These are phyloP conservation scores for Melastoma malabathricum DNA, from an alignment of 345 rosid species.

Conservation along the genomic window DNA sequence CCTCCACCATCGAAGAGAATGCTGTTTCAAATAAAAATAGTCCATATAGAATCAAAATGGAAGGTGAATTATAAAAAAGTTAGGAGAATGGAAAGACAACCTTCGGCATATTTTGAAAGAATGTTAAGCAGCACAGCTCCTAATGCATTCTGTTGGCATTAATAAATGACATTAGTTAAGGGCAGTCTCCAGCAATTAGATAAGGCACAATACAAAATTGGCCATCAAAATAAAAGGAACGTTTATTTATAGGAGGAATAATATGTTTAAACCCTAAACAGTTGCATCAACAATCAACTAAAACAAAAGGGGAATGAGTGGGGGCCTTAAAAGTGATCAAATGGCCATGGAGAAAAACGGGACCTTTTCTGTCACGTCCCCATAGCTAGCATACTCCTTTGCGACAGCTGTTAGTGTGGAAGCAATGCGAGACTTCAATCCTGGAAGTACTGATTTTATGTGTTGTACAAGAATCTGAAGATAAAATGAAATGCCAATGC, in stretches of 20 bases:
- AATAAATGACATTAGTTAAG: not conserved
- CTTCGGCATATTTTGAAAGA: slow-evolving; percentile 85
- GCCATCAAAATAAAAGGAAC: too few species aligned
- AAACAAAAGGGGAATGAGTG: too few species aligned
- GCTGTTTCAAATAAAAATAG: slow-evolving; percentile 25
- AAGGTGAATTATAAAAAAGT: not conserved
- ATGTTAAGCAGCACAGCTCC: slow-evolving; percentile 90
- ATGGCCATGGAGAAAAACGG: slow-evolving; percentile 5
- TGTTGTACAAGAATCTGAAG: slow-evolving; percentile 81
- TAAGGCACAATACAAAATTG: too few species aligned
- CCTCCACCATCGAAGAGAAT: slow-evolving; percentile 77
- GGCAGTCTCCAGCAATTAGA: too few species aligned
- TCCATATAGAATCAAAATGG: not conserved
- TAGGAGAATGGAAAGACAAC: slow-evolving; percentile 17
- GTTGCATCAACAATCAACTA: too few species aligned
- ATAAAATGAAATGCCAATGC: not conserved
- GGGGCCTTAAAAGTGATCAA: not conserved
- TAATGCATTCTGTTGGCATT: slow-evolving; percentile 66
- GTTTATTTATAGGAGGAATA: too few species aligned
- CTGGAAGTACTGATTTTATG: slow-evolving; percentile 71
- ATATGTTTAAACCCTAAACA: too few species aligned
- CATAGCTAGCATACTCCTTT: slow-evolving; percentile 90
- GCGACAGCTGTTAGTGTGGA: slow-evolving; percentile 55
- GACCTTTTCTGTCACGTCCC: slow-evolving; percentile 81
- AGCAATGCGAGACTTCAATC: slow-evolving; percentile 65